These are phyloP conservation scores for Dittrichia graveolens DNA, from an alignment of 129 eudicot species.

Conservation along the genomic window DNA sequence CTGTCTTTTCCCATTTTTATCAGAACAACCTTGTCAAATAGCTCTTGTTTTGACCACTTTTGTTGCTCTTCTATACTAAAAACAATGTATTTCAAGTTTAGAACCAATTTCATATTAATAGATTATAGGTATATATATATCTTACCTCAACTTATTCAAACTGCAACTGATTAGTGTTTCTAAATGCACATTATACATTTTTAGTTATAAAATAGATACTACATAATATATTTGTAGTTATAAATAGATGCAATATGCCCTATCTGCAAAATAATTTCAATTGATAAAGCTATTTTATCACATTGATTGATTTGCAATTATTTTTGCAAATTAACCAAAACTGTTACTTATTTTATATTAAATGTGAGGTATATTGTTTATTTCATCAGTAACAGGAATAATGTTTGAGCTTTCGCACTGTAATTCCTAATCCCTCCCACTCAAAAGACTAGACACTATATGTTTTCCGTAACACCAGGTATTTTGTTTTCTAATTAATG, in stretches of 20 bases:
- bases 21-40: neutral
- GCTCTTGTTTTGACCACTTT: neutral
- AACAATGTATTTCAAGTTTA: slow-evolving; percentile 5
- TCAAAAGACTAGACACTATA: neutral
- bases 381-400: neutral
- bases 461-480: neutral
- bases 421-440: neutral
- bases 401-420: neutral
- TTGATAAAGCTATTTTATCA: neutral
- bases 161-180: neutral
- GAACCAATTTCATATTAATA: neutral
- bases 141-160: slow-evolving; percentile 13
- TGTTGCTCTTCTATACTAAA: neutral
- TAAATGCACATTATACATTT: neutral
- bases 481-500: slow-evolving; percentile 3
- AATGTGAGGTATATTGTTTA: neutral
- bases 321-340: neutral
- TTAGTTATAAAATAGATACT: neutral
- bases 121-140: neutral
- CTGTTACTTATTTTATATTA: neutral
- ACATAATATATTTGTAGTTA: neutral
- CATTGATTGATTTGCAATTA: neutral
- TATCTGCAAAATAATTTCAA: neutral
- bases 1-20: neutral
- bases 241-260: slow-evolving; percentile 2